These are phyloP conservation scores for Pseudonitzschia delicatissima DNA, from an alignment of 108 stramenopile genomes.

Conservation along the genomic window DNA sequence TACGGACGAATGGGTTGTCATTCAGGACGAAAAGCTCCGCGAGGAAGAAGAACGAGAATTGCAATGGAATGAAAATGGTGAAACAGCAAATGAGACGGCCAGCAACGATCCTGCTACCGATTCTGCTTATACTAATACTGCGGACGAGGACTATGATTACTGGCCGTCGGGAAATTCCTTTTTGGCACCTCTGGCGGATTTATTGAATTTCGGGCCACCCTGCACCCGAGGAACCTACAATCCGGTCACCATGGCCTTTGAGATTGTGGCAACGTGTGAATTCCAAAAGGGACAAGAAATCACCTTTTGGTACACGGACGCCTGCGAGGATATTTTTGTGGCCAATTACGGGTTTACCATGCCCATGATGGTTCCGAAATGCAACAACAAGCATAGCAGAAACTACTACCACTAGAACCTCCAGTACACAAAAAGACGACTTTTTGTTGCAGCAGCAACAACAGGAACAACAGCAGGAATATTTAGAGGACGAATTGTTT, in stretches of 20 bases:
- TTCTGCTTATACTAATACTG: background rate
- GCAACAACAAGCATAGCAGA: background rate
- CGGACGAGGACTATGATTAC: background rate
- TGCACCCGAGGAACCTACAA: conserved; percentile 80
- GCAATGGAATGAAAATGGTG: background rate
- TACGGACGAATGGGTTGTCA: conserved; percentile 55
- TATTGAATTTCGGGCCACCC: conserved; percentile 84
- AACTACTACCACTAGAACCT: background rate
- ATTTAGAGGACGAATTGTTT: background rate
- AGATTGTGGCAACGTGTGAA: conserved; percentile 70
- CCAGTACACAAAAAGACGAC: too few species aligned
- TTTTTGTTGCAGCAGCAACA: too few species aligned
- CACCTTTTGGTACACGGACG: conserved; percentile 81
- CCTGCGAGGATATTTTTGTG: conserved; percentile 73
- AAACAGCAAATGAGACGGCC: conserved; percentile 7
- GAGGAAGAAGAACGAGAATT: conserved; percentile 12
- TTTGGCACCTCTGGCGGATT: conserved; percentile 79
- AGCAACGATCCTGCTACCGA: background rate
- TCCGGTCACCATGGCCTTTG: conserved; percentile 57
- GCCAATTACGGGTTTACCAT: conserved; percentile 81
- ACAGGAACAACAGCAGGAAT: background rate
- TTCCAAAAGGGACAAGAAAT: conserved; percentile 79
- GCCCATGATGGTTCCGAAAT: conserved; percentile 46
- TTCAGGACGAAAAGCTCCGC: conserved; percentile 20
- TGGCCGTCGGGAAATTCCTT: conserved; percentile 55